Conservation (phyloP, 1,284 basidiomycete genomes). For the Phylloboletellus chloephorus region DNA sequence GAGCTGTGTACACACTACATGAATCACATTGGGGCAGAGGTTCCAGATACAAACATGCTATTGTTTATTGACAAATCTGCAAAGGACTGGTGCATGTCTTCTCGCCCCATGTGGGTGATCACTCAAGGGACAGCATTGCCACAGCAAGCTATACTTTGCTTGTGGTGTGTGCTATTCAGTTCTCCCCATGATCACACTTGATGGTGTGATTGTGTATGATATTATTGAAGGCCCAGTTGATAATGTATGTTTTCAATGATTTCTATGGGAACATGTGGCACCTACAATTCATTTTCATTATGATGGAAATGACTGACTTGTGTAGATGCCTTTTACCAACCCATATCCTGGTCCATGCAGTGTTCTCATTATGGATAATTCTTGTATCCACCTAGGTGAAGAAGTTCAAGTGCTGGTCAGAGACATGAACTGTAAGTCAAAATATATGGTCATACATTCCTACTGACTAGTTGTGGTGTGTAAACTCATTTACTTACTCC, state of each 20-base stretch:
- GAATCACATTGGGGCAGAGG: conserved; percentile 2
- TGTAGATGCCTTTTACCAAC: conserved; percentile 22
- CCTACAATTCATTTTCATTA: background rate
- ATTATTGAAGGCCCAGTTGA: conserved; percentile 19
- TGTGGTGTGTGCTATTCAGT: conserved; percentile 15
- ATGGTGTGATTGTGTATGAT: conserved; percentile 28
- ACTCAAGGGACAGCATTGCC: background rate
- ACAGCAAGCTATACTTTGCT: background rate
- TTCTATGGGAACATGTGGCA: conserved; percentile 6
- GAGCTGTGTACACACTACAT: background rate
- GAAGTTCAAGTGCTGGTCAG: conserved; percentile 18
- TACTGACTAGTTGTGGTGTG: too few relatives aligned
- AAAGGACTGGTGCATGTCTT: conserved; percentile 17
- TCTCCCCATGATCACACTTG: conserved; percentile 22
- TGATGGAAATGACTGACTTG: background rate
- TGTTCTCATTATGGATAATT: conserved; percentile 27
- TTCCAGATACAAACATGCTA: conserved; percentile 1
- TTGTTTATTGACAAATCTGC: conserved; percentile 25
- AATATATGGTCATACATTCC: background rate
- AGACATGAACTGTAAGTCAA: conserved; percentile 8
- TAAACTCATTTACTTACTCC: too few relatives aligned
- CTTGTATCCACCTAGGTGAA: conserved; percentile 20
- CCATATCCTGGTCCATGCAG: conserved; percentile 19
- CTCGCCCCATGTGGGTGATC: conserved; percentile 2
- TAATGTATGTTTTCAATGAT: background rate